Conservation (phyloP, 1,284 basidiomycete species). For the Ustilago xerochloae region DNA sequence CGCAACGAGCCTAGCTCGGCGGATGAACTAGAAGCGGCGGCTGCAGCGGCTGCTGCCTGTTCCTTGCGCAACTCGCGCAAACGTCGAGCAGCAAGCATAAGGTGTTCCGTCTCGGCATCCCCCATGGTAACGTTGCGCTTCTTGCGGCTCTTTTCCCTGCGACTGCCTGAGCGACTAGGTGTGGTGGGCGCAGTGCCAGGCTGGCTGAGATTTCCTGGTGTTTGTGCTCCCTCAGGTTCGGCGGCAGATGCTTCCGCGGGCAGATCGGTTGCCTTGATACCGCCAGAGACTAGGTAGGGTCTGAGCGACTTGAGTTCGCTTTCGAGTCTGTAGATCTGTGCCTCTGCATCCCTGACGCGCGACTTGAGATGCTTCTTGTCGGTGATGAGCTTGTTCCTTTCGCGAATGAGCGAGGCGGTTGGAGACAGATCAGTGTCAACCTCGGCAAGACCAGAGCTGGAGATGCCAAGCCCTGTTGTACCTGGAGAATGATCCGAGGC, state of each 20-base stretch:
- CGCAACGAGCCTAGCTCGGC: conserved; percentile 16
- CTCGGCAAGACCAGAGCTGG: conserved; percentile 30
- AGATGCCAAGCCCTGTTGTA: conserved; percentile 40
- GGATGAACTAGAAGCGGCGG: conserved; percentile 13
- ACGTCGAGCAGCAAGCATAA: conserved; percentile 68
- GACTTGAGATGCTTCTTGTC: conserved; percentile 65
- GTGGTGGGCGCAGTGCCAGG: conserved; percentile 43
- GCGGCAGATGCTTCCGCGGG: conserved; percentile 1
- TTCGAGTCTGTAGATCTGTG: conserved; percentile 63
- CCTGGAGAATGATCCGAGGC: conserved; percentile 6
- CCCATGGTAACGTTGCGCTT: conserved; percentile 66
- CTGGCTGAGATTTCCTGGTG: conserved; percentile 20
- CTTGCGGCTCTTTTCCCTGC: conserved; percentile 42
- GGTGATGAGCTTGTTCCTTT: conserved; percentile 64
- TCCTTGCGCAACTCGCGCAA: conserved; percentile 57
- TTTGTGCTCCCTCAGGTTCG: conserved; percentile 11
- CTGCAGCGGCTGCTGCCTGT: conserved; percentile 22
- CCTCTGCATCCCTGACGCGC: conserved; percentile 63
- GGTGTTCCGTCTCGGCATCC: conserved; percentile 70
- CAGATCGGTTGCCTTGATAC: conserved; percentile 32
- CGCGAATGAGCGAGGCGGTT: conserved; percentile 49
- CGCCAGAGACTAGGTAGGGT: conserved; percentile 59
- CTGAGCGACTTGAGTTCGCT: conserved; percentile 60
- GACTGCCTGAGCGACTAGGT: conserved; percentile 46
- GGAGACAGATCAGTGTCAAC: conserved; percentile 43